phyloP scores from a whole-genome alignment of 306 rosid species.

The Cucumis cinereus region DNA sequence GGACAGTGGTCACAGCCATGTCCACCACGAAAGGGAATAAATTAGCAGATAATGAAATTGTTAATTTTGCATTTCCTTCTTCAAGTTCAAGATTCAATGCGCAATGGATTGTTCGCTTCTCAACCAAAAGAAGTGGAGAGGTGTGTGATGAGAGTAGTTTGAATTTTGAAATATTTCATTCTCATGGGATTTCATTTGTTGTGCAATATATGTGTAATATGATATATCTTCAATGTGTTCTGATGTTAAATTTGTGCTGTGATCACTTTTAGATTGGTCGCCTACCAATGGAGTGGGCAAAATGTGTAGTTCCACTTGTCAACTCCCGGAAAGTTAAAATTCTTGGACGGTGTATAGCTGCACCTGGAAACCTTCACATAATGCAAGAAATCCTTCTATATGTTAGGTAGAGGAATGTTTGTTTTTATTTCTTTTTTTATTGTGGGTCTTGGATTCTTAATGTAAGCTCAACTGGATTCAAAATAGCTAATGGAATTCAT shows the following conservation, averaged over 20 bases:
- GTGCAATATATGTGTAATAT: background rate
- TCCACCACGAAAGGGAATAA: conserved; percentile 56
- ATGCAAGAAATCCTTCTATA: conserved; percentile 63
- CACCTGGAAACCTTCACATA: conserved; percentile 34
- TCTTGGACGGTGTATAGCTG: conserved; percentile 55
- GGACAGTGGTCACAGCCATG: conserved; percentile 42
- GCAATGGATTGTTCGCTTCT: conserved; percentile 56
- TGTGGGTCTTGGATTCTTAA: background rate
- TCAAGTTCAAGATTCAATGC: conserved; percentile 16
- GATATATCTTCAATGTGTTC: background rate
- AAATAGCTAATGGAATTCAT: background rate
- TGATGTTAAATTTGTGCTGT: background rate
- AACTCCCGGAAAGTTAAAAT: conserved; percentile 41
- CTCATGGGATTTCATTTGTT: background rate
- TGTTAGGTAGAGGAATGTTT: conserved; percentile 29
- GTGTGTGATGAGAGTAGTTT: conserved; percentile 5
- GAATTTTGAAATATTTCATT: background rate
- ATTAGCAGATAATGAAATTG: conserved; percentile 67
- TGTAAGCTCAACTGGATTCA: background rate
- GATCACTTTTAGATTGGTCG: conserved; percentile 56
- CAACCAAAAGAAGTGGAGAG: conserved; percentile 76
- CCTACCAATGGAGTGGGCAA: conserved; percentile 84
- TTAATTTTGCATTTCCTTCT: conserved; percentile 35
- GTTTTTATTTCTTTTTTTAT: background rate
- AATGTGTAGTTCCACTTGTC: conserved; percentile 46